Base-by-base conservation (phyloP, 805 yeast species). In the Wickerhamiella lipophila region DNA sequence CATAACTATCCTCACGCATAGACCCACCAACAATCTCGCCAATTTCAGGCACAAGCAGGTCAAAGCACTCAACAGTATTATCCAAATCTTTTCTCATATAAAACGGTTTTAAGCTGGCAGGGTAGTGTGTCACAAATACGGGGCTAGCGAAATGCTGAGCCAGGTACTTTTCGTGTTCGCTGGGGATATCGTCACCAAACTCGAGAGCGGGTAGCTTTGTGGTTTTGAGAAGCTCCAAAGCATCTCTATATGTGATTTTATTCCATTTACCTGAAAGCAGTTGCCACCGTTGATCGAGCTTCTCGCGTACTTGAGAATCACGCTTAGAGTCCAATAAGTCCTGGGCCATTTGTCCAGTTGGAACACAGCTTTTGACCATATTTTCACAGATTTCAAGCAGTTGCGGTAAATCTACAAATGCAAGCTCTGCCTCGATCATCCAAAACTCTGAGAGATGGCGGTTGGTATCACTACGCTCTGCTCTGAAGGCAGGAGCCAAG, bases 21-120 rank as follows among this genome's bases (percentile, higher is more conserved):
- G 96, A 86, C 0, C 99, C 99, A 2, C 99, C 99, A 6, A 85
- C 79, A 13, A 92, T 68, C 62, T 92, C 99, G 21, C 97, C 99
- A 50, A 92, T 74, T 16, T 81, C 89, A 0, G 99, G 98, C 16
- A 89, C 75, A 4, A 92, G 65, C 43, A 92, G 70, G 60, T 92
- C 99, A 60, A 78, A 92, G 58, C 97, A 88, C 0, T 83, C 94
- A 2, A 85, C 54, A 16, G 50, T 41, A 8, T 39, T 47, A 67
- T 71, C 12, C 49, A 47, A 51, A 18, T 77, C 74, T 23, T 64
- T 61, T 49, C 79, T 80, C 99, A 92, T 92, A 68, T 92, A 92
- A 60, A 92, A 92, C 0, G 98, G 94, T 61, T 92, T 92, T 53
- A 78, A 75, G 2, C 60, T 65, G 23, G 65, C 62, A 2, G 99